Base-by-base conservation (phyloP, 495 filamentous ascomycete species). In the Penicillium tannophilum region DNA sequence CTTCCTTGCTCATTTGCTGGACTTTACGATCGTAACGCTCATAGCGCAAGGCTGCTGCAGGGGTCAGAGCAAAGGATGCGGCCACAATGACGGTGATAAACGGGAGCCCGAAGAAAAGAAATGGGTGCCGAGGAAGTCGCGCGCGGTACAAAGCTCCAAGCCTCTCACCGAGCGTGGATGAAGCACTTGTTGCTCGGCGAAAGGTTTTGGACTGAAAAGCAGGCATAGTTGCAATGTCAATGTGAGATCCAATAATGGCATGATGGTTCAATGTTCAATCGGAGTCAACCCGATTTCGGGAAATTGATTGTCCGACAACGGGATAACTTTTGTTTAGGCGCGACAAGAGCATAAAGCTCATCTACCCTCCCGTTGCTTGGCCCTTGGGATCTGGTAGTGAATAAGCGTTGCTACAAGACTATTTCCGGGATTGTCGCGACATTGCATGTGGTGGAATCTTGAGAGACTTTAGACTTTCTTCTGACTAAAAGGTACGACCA, bases 31-130 rank as follows among this genome's bases (percentile, higher is more conserved):
- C 95, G 64, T 97, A 86, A 36, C 88, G 84, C 76, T 98, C 94
- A 74, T 97, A 99, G 41, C 95, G 83, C 31, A 99, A 76, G 6
- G 94, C 95, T 6, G 94, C 91, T 2, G 92, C 94, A 2, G 95
- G 94, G 0, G 93, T 97, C 14, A 99, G 82, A 59, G 93, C 88
- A 74, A 99, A 99, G 8, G 90, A 95, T 0, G 91, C 94, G 4
- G 88, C 92, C n/a, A 99, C 87, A 64, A 99, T 96, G 36, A 93
- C 86, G 44, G 82, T 76, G 66, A 98, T 83, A 76, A 99, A 99
- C 14, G 94, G 94, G n/a, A 98, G 79, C 6, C 94, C 94, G 72
- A 99, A 99, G 52, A 97, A 83, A 39, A 93, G 76, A 74, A 99
- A 99, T 1, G 94, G 94, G 63, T 90, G 90, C 59, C 82, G 85